phyloP scores from a whole-genome alignment of 352 stramenopile species.

The Pythium phragmiticola region DNA sequence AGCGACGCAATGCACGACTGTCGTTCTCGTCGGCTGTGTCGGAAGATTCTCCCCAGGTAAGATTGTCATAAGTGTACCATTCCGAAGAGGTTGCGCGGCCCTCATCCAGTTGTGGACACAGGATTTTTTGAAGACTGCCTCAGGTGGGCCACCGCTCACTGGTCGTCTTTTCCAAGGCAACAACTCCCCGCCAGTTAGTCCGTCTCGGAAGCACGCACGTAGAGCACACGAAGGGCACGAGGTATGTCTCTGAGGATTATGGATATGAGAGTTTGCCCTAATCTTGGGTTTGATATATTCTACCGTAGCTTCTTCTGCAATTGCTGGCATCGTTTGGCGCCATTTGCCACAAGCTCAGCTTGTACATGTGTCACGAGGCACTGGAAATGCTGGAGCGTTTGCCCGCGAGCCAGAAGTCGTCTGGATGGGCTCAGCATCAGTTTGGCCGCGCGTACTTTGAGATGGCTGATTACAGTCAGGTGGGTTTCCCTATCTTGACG shows the following conservation, averaged over 20 bases:
- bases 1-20: conserved; percentile 44
- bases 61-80: not conserved
- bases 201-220: conserved; percentile 14
- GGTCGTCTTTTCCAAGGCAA: conserved; percentile 23
- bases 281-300: not conserved
- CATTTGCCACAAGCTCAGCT: conserved; percentile 69
- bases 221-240: conserved; percentile 17
- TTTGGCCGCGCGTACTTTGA: conserved; percentile 95
- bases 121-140: conserved; percentile 26
- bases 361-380: conserved; percentile 86
- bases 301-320: conserved; percentile 41
- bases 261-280: not conserved
- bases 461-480: conserved; percentile 91
- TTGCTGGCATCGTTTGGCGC: conserved; percentile 68
- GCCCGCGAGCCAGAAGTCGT: conserved; percentile 81
- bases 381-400: conserved; percentile 87
- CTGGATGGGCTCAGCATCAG: conserved; percentile 94
- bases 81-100: not conserved
- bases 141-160: conserved; percentile 12
- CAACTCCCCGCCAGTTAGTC: conserved; percentile 20
- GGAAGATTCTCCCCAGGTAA: conserved; percentile 58
- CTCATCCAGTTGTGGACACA: conserved; percentile 3
- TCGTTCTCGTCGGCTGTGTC: conserved; percentile 58
- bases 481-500: conserved; percentile 5
- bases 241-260: conserved; percentile 5